Percentiles rank a stretch among this genome's conserved stretches.
phyloP scores from a whole-genome alignment of 2,329 filamentous ascomycete species.

The Coniochaeta prunicola region DNA sequence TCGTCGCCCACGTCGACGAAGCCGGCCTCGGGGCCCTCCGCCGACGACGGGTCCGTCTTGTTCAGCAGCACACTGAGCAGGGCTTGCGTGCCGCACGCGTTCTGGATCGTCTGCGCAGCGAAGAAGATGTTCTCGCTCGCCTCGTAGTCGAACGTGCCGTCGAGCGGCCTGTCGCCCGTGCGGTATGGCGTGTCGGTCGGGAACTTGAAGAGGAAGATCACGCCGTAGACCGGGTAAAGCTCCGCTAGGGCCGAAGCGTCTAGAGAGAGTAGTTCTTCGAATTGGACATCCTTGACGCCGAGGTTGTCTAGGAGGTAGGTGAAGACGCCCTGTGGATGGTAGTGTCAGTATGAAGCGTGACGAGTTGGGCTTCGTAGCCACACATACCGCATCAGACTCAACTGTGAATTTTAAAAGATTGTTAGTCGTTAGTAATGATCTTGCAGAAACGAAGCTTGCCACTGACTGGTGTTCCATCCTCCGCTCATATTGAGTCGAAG shows the following conservation, averaged over 20 bases:
- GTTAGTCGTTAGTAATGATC: constrained; percentile 1
- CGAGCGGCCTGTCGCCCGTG: constrained; percentile 57
- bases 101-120: constrained; percentile 94
- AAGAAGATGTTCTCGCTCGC: constrained; percentile 82
- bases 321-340: constrained; percentile 72
- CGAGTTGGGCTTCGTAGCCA: constrained; percentile 7
- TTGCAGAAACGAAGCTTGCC: neutral
- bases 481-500: constrained; percentile 21
- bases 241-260: constrained; percentile 67
- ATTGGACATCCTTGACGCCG: constrained; percentile 89
- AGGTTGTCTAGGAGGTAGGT: constrained; percentile 89
- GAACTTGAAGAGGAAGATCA: constrained; percentile 99
- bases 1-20: constrained; percentile 65
- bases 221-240: constrained; percentile 78
- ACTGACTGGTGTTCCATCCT: constrained; percentile 86
- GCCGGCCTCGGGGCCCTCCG: constrained; percentile 14
- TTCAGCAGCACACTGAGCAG: constrained; percentile 89
- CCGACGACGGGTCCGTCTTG: constrained; percentile 45
- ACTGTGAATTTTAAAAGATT: constrained; percentile 37
- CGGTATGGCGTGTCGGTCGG: constrained; percentile 61
- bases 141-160: constrained; percentile 72
- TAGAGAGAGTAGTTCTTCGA: constrained; percentile 89
- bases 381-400: constrained; percentile 84
- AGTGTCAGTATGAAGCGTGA: neutral
- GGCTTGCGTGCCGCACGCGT: constrained; percentile 95